Conservation (phyloP, 495 filamentous ascomycete species). For the Lepraria neglecta region DNA sequence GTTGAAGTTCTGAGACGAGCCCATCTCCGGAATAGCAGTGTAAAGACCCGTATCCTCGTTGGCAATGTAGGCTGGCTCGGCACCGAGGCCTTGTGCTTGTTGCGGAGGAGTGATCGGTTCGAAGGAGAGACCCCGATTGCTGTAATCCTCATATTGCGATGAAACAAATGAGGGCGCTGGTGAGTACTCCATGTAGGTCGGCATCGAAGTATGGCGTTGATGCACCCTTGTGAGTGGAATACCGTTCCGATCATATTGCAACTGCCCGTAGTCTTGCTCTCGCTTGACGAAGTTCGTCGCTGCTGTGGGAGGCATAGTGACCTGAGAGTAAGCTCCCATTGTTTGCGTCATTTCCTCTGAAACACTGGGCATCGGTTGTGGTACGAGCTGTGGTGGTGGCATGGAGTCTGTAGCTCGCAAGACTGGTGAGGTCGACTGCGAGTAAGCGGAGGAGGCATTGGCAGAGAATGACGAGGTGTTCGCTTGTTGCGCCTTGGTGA, state of each 20-base stretch:
- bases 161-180: conserved; percentile 96
- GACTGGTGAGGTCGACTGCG: conserved; percentile 75
- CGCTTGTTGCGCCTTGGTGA: conserved; percentile 98
- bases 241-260: conserved; percentile 88
- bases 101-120: conserved; percentile 96
- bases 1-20: conserved; percentile 51
- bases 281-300: conserved; percentile 70
- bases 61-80: conserved; percentile 92
- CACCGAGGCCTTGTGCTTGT: conserved; percentile 65
- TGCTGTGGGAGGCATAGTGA: conserved; percentile 54
- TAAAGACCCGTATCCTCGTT: conserved; percentile 96
- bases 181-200: conserved; percentile 94
- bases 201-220: conserved; percentile 94
- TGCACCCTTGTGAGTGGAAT: conserved; percentile 74
- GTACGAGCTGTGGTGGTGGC: conserved; percentile 70
- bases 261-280: conserved; percentile 66
- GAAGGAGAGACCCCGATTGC: conserved; percentile 89
- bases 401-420: conserved; percentile 86
- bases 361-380: conserved; percentile 69
- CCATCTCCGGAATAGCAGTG: conserved; percentile 84
- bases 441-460: conserved; percentile 69
- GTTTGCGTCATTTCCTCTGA: conserved; percentile 65
- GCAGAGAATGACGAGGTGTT: conserved; percentile 93
- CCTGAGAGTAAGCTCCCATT: conserved; percentile 66
- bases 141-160: conserved; percentile 94